Evolutionary conservation across 2,329 filamentous ascomycete species (phyloP).

Genomic region (Domatiomyces catenatus): DNA sequence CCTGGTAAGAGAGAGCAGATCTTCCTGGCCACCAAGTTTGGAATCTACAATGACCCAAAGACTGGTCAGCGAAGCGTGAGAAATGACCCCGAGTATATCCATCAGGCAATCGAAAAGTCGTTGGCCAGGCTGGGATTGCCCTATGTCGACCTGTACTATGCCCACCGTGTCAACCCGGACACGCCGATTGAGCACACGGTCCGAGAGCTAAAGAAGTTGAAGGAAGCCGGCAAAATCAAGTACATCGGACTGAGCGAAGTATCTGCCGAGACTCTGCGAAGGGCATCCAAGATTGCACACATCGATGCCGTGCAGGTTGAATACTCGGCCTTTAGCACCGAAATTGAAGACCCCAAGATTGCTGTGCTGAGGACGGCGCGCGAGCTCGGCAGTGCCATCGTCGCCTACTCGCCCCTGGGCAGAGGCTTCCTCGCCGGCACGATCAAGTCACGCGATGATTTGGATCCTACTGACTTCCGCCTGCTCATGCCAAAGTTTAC

Average conservation of each 20-base stretch:
- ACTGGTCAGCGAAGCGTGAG: conserved; percentile 8
- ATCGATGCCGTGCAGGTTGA: conserved; percentile 38
- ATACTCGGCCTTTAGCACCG: conserved; percentile 33
- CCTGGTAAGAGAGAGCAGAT: conserved; percentile 15
- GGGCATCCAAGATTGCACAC: conserved; percentile 32
- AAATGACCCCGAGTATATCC: conserved; percentile 21
- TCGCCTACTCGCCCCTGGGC: conserved; percentile 28
- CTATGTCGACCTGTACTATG: conserved; percentile 32
- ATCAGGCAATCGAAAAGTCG: conserved; percentile 18
- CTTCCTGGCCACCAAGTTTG: conserved; percentile 18
- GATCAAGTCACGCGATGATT: conserved; percentile 25
- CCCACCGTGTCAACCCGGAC: conserved; percentile 26
- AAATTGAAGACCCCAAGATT: conserved; percentile 28
- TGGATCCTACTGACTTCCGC: conserved; percentile 34
- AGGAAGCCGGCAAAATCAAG: conserved; percentile 35
- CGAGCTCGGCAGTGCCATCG: conserved; percentile 31
- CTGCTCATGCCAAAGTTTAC: conserved; percentile 33
- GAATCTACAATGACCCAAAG: conserved; percentile 13
- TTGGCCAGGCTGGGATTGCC: conserved; percentile 21
- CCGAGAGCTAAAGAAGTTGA: conserved; percentile 28
- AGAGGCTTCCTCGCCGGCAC: conserved; percentile 23
- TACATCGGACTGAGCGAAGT: conserved; percentile 36
- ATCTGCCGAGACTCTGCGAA: conserved; percentile 31
- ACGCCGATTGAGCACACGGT: conserved; percentile 24
- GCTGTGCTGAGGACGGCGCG: conserved; percentile 31